Evolutionary conservation across 140 eudicot species (phyloP).

Genomic region (Stevia rebaudiana): DNA sequence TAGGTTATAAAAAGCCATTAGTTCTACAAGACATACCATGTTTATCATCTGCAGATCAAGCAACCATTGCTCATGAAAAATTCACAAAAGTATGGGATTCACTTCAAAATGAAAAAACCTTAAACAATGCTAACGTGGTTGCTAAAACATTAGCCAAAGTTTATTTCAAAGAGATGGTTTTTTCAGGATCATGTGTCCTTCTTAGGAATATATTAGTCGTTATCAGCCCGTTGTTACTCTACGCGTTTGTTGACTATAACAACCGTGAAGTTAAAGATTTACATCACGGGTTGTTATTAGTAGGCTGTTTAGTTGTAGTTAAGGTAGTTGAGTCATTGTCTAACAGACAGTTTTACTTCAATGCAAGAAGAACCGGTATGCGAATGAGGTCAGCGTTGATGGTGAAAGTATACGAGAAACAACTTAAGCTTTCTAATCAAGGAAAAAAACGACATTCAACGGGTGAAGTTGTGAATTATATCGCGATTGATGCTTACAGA

Average conservation of each 20-base stretch:
- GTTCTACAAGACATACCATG: slow-evolving; percentile 54
- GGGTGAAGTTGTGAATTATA: slow-evolving; percentile 69
- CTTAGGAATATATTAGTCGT: slow-evolving; percentile 39
- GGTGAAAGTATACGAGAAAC: slow-evolving; percentile 66
- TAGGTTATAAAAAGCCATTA: slow-evolving; percentile 53
- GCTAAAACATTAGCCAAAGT: slow-evolving; percentile 40
- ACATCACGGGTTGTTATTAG: slow-evolving; percentile 41
- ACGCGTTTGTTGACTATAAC: slow-evolving; percentile 52
- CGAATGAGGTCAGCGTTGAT: slow-evolving; percentile 70
- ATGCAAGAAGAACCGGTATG: slow-evolving; percentile 56
- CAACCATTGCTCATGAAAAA: slow-evolving; percentile 42
- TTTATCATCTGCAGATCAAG: slow-evolving; percentile 52
- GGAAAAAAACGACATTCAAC: slow-evolving; percentile 63
- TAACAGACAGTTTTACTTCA: slow-evolving; percentile 61
- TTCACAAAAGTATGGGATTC: slow-evolving; percentile 45
- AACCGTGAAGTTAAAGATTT: slow-evolving; percentile 28
- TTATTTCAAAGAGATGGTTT: slow-evolving; percentile 41
- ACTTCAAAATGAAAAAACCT: slow-evolving; percentile 26
- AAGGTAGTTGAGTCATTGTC: slow-evolving; percentile 61
- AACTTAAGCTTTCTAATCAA: slow-evolving; percentile 56
- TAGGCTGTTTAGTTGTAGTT: slow-evolving; percentile 41
- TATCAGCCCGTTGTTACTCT: slow-evolving; percentile 50
- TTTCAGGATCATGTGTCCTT: slow-evolving; percentile 37
- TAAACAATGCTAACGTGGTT: slow-evolving; percentile 37
- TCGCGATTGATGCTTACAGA: slow-evolving; percentile 75